A percentile compares a stretch with the other conserved stretches of the same genome.
Evolutionary conservation across 2,329 filamentous ascomycete genomes (phyloP).

Genomic region (Calonectria crousiana): DNA sequence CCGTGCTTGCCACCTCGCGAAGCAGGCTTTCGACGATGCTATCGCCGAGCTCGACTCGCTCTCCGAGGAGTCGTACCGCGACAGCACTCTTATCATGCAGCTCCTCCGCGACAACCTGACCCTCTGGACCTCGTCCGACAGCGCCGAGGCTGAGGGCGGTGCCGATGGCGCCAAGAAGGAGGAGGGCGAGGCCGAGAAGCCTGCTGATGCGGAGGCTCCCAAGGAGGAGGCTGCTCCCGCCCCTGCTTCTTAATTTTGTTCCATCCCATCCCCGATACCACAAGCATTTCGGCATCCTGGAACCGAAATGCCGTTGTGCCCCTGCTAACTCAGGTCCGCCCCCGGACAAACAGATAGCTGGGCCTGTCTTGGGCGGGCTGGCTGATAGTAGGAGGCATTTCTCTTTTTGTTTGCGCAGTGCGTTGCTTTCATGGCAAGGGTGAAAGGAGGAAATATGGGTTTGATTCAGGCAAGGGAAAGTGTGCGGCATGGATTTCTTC

Average conservation of each 20-base stretch:
- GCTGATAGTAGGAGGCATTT: constrained; percentile 50
- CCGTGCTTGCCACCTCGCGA: constrained; percentile 97
- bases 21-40: constrained; percentile 98
- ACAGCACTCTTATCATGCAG: constrained; percentile 99
- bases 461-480: constrained; percentile 53
- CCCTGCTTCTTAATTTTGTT: constrained; percentile 65
- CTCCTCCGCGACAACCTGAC: constrained; percentile 98
- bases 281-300: constrained; percentile 52
- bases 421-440: constrained; percentile 50
- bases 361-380: constrained; percentile 51
- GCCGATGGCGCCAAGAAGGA: constrained; percentile 72
- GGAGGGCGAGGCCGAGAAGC: constrained; percentile 60
- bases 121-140: constrained; percentile 96
- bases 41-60: constrained; percentile 98
- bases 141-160: constrained; percentile 79
- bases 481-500: constrained; percentile 52
- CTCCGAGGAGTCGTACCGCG: constrained; percentile 97
- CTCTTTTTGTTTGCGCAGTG: constrained; percentile 49
- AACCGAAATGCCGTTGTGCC: constrained; percentile 51
- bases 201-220: constrained; percentile 55
- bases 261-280: constrained; percentile 51
- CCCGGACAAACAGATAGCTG: constrained; percentile 47
- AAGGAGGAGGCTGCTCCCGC: constrained; percentile 60
- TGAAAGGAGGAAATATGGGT: constrained; percentile 53
- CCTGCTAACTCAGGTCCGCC: constrained; percentile 43